Percentiles rank a stretch among this genome's conserved stretches.
Evolutionary conservation across 2,329 filamentous ascomycete species (phyloP).

Genomic region (Trichoderma aggressivum): DNA sequence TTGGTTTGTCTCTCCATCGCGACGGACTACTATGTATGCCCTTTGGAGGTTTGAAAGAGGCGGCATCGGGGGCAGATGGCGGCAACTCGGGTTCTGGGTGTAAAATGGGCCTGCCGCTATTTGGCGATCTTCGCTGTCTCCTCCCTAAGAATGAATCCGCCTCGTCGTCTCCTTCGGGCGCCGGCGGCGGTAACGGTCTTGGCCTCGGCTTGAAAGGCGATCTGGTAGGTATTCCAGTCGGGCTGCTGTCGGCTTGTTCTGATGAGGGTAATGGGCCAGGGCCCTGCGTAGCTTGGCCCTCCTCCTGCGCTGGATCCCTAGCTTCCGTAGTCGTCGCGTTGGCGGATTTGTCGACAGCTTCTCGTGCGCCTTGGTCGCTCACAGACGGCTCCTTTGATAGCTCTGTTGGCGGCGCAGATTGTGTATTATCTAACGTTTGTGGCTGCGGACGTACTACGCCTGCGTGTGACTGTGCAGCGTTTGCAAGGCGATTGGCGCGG

Average conservation of each 20-base stretch:
- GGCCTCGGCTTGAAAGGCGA: conserved; percentile 43
- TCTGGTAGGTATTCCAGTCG: conserved; percentile 38
- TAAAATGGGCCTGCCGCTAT: conserved; percentile 32
- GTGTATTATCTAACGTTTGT: conserved; percentile 49
- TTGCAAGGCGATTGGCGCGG: conserved; percentile 49
- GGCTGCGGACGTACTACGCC: conserved; percentile 61
- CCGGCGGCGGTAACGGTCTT: conserved; percentile 46
- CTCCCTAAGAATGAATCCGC: conserved; percentile 32
- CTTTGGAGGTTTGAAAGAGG: conserved; percentile 52
- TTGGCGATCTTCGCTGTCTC: conserved; percentile 28
- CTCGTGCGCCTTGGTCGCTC: conserved; percentile 17
- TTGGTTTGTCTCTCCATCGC: conserved; percentile 37
- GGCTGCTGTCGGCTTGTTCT: conserved; percentile 28
- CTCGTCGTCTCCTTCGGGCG: conserved; percentile 29
- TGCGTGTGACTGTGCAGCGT: conserved; percentile 64
- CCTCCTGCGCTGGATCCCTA: conserved; percentile 13
- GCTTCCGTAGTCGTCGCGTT: conserved; percentile 30
- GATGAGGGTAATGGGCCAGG: conserved; percentile 21
- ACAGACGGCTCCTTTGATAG: conserved; percentile 16
- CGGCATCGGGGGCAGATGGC: conserved; percentile 51
- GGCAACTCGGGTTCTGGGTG: conserved; percentile 61
- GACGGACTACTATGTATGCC: conserved; percentile 61
- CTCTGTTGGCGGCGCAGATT: conserved; percentile 37
- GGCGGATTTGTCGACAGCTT: conserved; percentile 28
- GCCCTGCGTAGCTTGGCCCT: conserved; percentile 19